These are phyloP conservation scores for Teratosphaeria destructans DNA, from an alignment of 2,329 filamentous ascomycete species.

Conservation along the genomic window DNA sequence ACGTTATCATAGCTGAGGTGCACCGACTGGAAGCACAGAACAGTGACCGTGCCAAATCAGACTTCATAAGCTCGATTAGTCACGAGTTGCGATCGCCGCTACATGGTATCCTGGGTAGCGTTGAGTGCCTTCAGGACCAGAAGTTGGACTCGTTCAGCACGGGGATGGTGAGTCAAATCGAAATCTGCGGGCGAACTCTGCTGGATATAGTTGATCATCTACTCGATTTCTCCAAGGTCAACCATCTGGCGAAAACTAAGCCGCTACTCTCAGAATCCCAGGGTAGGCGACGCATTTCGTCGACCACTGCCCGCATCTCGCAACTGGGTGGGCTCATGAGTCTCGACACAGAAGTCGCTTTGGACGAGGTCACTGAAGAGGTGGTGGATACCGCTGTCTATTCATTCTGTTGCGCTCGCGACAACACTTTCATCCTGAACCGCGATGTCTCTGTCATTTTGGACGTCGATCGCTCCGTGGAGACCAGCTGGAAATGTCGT, in stretches of 20 bases:
- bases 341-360: slow-evolving; percentile 25
- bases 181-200: slow-evolving; percentile 41
- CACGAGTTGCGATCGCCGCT: slow-evolving; percentile 42
- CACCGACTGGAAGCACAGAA: slow-evolving; percentile 29
- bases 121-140: slow-evolving; percentile 40
- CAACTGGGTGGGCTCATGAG: slow-evolving; percentile 14
- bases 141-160: slow-evolving; percentile 28
- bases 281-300: background rate
- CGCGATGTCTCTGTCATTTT: slow-evolving; percentile 37
- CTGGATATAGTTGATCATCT: slow-evolving; percentile 39
- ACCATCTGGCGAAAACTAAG: slow-evolving; percentile 13
- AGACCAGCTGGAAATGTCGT: slow-evolving; percentile 32
- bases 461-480: slow-evolving; percentile 28
- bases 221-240: slow-evolving; percentile 37
- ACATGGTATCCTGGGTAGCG: slow-evolving; percentile 37
- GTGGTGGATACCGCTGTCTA: slow-evolving; percentile 44
- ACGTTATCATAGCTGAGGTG: slow-evolving; percentile 33
- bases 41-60: slow-evolving; percentile 39
- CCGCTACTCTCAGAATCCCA: background rate
- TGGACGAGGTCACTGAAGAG: slow-evolving; percentile 41
- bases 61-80: slow-evolving; percentile 43
- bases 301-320: background rate
- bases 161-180: slow-evolving; percentile 38
- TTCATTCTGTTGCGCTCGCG: slow-evolving; percentile 17
- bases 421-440: slow-evolving; percentile 11